These are phyloP conservation scores for Fusarium guadeloupense DNA, from an alignment of 2,329 filamentous ascomycete species.

Conservation along the genomic window DNA sequence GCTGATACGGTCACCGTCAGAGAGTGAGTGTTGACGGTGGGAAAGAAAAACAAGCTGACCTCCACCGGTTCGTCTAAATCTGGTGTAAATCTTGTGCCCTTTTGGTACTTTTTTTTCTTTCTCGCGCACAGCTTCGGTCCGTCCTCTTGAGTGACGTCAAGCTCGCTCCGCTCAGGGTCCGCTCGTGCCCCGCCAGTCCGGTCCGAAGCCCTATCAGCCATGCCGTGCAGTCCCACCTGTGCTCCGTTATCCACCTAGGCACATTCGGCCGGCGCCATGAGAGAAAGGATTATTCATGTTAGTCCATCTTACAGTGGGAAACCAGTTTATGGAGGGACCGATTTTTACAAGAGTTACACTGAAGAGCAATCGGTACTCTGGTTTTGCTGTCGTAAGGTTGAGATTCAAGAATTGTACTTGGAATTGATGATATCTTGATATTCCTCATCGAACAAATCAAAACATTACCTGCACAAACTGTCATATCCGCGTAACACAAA, in stretches of 20 bases:
- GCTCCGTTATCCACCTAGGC: slow-evolving; percentile 7
- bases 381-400: slow-evolving; percentile 5
- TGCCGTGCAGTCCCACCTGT: slow-evolving; percentile 39
- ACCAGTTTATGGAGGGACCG: background rate
- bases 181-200: slow-evolving; percentile 26
- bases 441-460: background rate
- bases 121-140: slow-evolving; percentile 33
- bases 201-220: slow-evolving; percentile 44
- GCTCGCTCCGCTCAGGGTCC: slow-evolving; percentile 24
- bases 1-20: slow-evolving; percentile 37
- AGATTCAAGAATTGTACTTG: background rate
- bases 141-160: slow-evolving; percentile 46
- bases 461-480: background rate
- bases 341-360: slow-evolving; percentile 11
- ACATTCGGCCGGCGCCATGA: slow-evolving; percentile 30
- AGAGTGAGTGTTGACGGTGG: slow-evolving; percentile 27
- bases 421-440: slow-evolving; percentile 1
- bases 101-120: slow-evolving; percentile 14
- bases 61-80: slow-evolving; percentile 10
- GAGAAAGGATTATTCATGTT: slow-evolving; percentile 25
- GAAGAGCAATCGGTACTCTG: slow-evolving; percentile 10
- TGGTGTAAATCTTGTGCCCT: slow-evolving; percentile 11
- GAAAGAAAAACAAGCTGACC: slow-evolving; percentile 20
- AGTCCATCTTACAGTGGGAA: slow-evolving; percentile 1
- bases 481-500: background rate